Base-by-base conservation (phyloP, 1,284 basidiomycete genomes). In the Apiotrichum mycotoxinovorans region DNA sequence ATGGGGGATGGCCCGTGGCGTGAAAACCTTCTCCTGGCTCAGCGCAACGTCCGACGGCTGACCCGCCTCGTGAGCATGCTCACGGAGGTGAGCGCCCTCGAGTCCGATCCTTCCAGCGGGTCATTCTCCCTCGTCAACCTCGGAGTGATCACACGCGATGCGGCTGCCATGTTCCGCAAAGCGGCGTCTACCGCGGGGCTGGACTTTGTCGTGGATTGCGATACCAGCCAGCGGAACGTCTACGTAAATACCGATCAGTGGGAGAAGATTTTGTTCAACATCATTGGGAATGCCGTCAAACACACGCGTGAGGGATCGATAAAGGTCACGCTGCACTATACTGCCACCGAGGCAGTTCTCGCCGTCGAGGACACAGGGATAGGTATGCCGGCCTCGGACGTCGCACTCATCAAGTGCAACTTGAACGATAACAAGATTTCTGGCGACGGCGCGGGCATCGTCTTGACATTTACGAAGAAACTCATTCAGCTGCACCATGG, bases 401-500 rank as follows among this genome's bases (percentile, higher is more conserved):
- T 75, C 11, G 52, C 58, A 26, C 37, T 61, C 0, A 79, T 78
- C 62, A 71, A 75, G 50, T 69, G 77, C 3, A 73, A 30, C 30
- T 5, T 30, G 30, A 30, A 30, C 12, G 30, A 30, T 66, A 1
- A 67, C 71, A 9, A 69, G 73, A 26, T 71, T 66, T n/a, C 71
- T n/a, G 30, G 75, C 20, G 76, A 77, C 30, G 78, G 78, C 0
- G 77, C 75, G 0, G 79, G 78, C 4, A 79, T 80, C 42, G 72
- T 72, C 17, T 57, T 75, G 34, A 60, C 68, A 2, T 58, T 71
- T 47, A 62, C 66, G 45, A 70, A 69, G 55, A 77, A 78, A 61
- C 66, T 79, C 42, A 74, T 80, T 60, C 76, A 78, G 54, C 64
- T 79, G 4, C 76, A 80, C 54, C 75, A 76, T 8, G 79, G 79